Evolutionary conservation across 2,329 filamentous ascomycete genomes (phyloP).

Genomic region (Stromatinia cepivora): DNA sequence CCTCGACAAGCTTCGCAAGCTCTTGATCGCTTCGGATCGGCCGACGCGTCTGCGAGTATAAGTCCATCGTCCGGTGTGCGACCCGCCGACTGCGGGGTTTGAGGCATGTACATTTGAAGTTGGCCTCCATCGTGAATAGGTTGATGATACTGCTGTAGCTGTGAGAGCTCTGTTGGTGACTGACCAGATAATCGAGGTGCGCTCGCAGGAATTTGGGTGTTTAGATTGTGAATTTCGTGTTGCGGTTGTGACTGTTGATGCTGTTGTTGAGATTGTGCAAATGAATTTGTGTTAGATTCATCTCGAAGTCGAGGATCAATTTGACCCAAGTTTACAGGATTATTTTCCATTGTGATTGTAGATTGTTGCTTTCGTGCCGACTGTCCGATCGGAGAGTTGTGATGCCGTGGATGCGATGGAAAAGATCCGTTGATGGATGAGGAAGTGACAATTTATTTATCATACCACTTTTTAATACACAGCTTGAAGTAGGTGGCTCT

Average conservation of each 20-base stretch:
- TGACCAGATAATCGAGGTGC: constrained; percentile 15
- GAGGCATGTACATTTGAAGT: constrained; percentile 30
- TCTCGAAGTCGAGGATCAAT: constrained; percentile 30
- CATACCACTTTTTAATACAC: too few relatives aligned
- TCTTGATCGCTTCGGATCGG: constrained; percentile 41
- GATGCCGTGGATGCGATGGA: constrained; percentile 18
- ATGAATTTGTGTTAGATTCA: constrained; percentile 19
- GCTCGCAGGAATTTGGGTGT: constrained; percentile 21
- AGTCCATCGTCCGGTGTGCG: constrained; percentile 29
- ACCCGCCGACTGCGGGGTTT: constrained; percentile 34
- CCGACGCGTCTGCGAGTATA: constrained; percentile 28
- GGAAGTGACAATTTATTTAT: too few relatives aligned
- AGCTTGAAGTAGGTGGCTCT: too few relatives aligned
- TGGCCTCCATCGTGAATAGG: constrained; percentile 23
- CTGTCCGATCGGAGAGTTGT: constrained; percentile 20
- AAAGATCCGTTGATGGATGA: constrained; percentile 4
- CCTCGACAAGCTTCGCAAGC: constrained; percentile 47
- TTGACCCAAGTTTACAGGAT: constrained; percentile 17
- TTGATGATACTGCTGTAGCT: constrained; percentile 24
- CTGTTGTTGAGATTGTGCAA: constrained; percentile 23
- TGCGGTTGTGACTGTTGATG: constrained; percentile 19
- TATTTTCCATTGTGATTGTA: constrained; percentile 19
- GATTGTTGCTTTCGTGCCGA: constrained; percentile 15
- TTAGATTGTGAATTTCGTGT: constrained; percentile 10
- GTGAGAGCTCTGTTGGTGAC: constrained; percentile 19